Evolutionary conservation across 2,329 filamentous ascomycete genomes (phyloP), one percentile per base, ranked within the genome.

Genomic region (Penicillium brevicompactum): DNA sequence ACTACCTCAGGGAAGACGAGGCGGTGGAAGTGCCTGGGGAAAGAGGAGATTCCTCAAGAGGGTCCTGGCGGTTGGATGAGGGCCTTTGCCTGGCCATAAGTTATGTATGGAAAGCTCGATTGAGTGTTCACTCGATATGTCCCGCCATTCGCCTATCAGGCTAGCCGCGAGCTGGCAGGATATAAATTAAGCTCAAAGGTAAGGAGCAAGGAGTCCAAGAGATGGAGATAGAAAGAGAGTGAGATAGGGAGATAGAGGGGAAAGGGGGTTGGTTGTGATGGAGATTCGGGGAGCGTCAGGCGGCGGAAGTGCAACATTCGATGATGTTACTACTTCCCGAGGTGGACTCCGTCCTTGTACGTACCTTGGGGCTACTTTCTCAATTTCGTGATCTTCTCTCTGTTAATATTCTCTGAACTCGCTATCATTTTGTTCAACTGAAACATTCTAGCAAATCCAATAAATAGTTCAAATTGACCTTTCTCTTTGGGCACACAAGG

Each of bases 11-110:
- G 53, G 69, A 66, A 61, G 70, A 60, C 55, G 67, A 62, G 51
- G 67, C 58, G 55, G 64, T 54, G 55, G 64, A 56, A 59, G 60
- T 57, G 66, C 67, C 67, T 67, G 71, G 66, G 59, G 65, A 63
- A 53, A 69, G 59, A 64, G 71, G 66, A 69, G 70, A 66, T 69
- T 74, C 71, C 70, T 76, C 72, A 65, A 70, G 67, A 67, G 70
- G 70, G 72, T 74, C 71, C 71, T 76, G 74, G 66, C 71, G 72
- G 67, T 73, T 70, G 72, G 67, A 64, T 69, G 70, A 71, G 68
- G 73, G 70, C 72, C 70, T 75, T 75, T 73, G 74, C 67, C 73
- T 77, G 73, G 75, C 76, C 76, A 78, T 78, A 77, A 72, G 74
- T 77, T 71, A 66, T 66, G 58, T 69, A 67, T 56, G 47, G 58